phyloP scores from a whole-genome alignment of 2,329 filamentous ascomycete species.

The Trichophyton mentagrophytes region DNA sequence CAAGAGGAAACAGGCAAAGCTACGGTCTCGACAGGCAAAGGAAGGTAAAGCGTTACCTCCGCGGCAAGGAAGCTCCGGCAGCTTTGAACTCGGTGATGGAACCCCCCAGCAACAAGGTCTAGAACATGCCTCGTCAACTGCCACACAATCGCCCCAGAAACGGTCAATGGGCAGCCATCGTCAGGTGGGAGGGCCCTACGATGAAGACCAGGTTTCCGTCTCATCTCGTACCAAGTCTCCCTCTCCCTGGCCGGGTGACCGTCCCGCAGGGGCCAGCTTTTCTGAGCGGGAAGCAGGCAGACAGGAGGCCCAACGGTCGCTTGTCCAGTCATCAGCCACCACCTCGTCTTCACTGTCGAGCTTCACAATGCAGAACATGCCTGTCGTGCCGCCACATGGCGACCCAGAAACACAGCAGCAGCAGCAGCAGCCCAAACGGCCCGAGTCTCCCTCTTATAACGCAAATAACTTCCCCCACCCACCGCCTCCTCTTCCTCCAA shows the following conservation, averaged over 20 bases:
- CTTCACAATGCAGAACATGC: constrained; percentile 60
- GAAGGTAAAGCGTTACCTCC: constrained; percentile 29
- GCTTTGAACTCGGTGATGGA: constrained; percentile 32
- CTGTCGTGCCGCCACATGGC: constrained; percentile 58
- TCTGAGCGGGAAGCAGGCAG: constrained; percentile 30
- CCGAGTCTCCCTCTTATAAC: constrained; percentile 14
- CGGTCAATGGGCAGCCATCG: constrained; percentile 12
- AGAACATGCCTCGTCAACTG: constrained; percentile 20
- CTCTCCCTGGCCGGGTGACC: constrained; percentile 18
- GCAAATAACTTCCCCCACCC: constrained; percentile 36
- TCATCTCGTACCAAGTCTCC: constrained; percentile 18
- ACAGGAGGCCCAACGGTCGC: constrained; percentile 27
- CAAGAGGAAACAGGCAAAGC: constrained; percentile 90
- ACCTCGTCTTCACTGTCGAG: constrained; percentile 41
- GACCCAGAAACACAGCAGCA: constrained; percentile 19
- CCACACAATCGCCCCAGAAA: constrained; percentile 22
- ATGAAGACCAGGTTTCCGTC: constrained; percentile 22
- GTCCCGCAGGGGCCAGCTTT: constrained; percentile 19
- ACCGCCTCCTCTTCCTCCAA: constrained; percentile 65
- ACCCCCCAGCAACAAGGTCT: constrained; percentile 34
- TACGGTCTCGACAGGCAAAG: constrained; percentile 47
- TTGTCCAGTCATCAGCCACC: constrained; percentile 13
- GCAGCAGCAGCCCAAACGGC: constrained; percentile 14
- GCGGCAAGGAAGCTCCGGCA: constrained; percentile 37
- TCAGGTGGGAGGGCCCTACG: constrained; percentile 24